Evolutionary conservation across 345 rosid species (phyloP).

Genomic region (Capsella bursapastoris): DNA sequence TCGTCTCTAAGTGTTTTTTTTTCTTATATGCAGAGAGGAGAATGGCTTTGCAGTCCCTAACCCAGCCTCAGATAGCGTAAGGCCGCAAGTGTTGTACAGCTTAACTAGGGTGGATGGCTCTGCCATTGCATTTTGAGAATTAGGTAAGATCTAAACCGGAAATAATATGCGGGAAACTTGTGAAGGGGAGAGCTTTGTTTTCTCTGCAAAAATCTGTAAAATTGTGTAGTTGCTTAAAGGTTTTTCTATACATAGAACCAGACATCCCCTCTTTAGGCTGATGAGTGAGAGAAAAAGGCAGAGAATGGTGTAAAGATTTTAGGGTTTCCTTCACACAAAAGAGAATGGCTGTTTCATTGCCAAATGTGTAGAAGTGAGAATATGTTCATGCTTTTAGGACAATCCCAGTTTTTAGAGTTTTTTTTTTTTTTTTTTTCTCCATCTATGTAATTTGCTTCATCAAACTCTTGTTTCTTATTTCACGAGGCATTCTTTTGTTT

Average conservation of each 20-base stretch:
- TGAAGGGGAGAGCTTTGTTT: conserved; percentile 47
- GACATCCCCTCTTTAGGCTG: conserved; percentile 44
- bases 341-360: conserved; percentile 46
- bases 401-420: conserved; percentile 45
- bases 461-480: conserved; percentile 19
- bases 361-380: conserved; percentile 54
- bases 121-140: conserved; percentile 47
- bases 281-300: conserved; percentile 43
- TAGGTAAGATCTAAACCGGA: conserved; percentile 53
- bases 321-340: conserved; percentile 49
- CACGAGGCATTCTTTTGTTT: conserved; percentile 33
- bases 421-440: conserved; percentile 27
- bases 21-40: conserved; percentile 39
- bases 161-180: conserved; percentile 44
- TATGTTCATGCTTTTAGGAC: conserved; percentile 51
- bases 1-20: background rate
- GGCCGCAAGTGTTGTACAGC: conserved; percentile 39
- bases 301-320: conserved; percentile 60
- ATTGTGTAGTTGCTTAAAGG: conserved; percentile 66
- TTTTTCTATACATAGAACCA: conserved; percentile 54
- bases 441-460: conserved; percentile 51
- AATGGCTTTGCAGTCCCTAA: conserved; percentile 41
- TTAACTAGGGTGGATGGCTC: conserved; percentile 46
- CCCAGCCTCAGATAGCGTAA: conserved; percentile 36
- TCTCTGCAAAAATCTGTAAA: conserved; percentile 61